Percentiles rank a stretch among this genome's conserved stretches.
These are phyloP conservation scores for Citrullus mucosospermus DNA, from an alignment of 306 rosid genomes.

Conservation along the genomic window DNA sequence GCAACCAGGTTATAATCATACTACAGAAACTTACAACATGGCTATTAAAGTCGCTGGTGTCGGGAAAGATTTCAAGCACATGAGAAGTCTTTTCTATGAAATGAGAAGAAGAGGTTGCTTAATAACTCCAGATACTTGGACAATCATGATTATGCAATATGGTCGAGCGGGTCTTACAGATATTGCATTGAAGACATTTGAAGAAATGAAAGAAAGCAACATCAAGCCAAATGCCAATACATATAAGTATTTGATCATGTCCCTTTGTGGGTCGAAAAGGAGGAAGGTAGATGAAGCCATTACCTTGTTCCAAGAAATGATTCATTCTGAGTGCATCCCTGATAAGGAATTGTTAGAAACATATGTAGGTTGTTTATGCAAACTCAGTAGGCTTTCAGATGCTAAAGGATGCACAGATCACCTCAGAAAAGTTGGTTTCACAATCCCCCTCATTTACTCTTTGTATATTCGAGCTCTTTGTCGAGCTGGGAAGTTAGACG, in stretches of 20 bases:
- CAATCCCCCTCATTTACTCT: constrained; percentile 42
- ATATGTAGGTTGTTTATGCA: constrained; percentile 64
- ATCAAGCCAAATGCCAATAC: constrained; percentile 46
- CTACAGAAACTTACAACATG: constrained; percentile 62
- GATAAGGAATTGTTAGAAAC: constrained; percentile 65
- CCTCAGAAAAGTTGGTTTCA: constrained; percentile 39
- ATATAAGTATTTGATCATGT: constrained; percentile 64
- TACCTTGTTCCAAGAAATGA: constrained; percentile 46
- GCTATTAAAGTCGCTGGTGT: constrained; percentile 78
- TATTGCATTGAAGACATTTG: constrained; percentile 50
- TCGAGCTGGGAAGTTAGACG: constrained; percentile 56
- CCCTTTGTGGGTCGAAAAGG: constrained; percentile 66
- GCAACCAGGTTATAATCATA: constrained; percentile 43
- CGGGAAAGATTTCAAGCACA: constrained; percentile 84
- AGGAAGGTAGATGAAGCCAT: constrained; percentile 69
- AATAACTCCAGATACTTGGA: constrained; percentile 78
- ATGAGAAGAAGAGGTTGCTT: constrained; percentile 61
- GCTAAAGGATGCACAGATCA: constrained; percentile 53
- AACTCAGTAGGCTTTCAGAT: constrained; percentile 42
- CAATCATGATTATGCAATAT: constrained; percentile 77
- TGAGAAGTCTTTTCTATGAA: constrained; percentile 64
- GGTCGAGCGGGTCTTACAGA: constrained; percentile 81
- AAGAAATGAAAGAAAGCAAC: constrained; percentile 56
- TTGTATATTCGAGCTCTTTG: constrained; percentile 63
- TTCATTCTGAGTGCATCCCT: constrained; percentile 33